A percentile compares a stretch with the other conserved stretches of the same genome.
Evolutionary conservation across 179 eudicot genomes (phyloP).

Genomic region (Patellifolia procumbens): DNA sequence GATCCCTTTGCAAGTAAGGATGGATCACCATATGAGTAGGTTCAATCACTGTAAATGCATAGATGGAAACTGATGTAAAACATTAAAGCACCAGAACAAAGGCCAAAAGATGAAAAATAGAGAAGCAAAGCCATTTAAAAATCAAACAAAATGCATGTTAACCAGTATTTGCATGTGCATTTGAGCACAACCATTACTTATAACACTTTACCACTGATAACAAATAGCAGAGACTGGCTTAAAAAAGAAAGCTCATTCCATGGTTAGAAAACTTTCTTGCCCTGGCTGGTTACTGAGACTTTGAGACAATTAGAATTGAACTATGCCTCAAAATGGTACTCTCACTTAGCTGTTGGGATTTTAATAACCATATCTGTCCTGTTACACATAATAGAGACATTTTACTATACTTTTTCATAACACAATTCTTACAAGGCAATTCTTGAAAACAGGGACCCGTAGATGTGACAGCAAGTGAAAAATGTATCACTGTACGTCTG

Average conservation of each 20-base stretch:
- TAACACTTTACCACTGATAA: not conserved
- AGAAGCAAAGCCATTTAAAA: not conserved
- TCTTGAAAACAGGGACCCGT: not conserved
- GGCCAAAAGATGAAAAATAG: not conserved
- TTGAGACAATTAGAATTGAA: not conserved
- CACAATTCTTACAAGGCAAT: constrained; percentile 13
- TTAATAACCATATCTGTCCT: not conserved
- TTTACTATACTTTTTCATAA: not conserved
- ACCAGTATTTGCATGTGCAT: not conserved
- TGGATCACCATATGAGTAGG: not conserved
- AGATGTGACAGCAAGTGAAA: constrained; percentile 5
- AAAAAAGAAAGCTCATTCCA: not conserved
- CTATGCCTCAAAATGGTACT: not conserved
- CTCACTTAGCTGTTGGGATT: not conserved
- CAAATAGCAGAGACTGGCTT: not conserved
- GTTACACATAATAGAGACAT: not conserved
- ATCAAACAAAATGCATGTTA: not conserved
- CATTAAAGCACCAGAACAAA: not conserved
- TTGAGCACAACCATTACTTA: not conserved
- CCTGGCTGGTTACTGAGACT: not conserved
- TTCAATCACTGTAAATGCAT: too few species aligned
- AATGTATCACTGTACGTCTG: not conserved
- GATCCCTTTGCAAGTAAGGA: not conserved
- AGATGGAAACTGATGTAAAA: not conserved
- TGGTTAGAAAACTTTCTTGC: not conserved